Conservation (phyloP, 495 filamentous ascomycete genomes). For the Hypomontagnella monticulosa region DNA sequence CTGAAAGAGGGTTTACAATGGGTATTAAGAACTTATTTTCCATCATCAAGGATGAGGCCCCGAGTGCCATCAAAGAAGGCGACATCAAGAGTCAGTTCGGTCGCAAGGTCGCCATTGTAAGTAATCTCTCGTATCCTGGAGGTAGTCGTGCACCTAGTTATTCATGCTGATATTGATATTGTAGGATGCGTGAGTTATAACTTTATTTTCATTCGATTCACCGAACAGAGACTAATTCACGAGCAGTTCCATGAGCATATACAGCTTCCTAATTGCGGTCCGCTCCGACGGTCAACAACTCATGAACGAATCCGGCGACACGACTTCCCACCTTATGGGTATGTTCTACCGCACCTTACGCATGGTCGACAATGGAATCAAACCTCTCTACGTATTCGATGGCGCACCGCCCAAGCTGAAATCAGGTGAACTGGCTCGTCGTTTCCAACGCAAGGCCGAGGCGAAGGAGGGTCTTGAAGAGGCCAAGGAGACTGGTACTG, state of each 20-base stretch:
- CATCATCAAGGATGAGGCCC: constrained; percentile 90
- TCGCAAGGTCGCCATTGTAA: constrained; percentile 93
- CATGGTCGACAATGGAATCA: constrained; percentile 98
- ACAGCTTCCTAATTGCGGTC: constrained; percentile 97
- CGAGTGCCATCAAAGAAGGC: constrained; percentile 91
- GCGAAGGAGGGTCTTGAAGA: constrained; percentile 89
- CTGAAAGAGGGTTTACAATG: constrained; percentile 62
- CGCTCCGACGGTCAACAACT: constrained; percentile 96
- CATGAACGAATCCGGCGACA: constrained; percentile 91
- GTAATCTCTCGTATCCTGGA: constrained; percentile 46
- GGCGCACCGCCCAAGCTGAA: constrained; percentile 96
- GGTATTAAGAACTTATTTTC: constrained; percentile 91
- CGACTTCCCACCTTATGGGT: constrained; percentile 97
- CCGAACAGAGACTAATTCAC: constrained; percentile 38
- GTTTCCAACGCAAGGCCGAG: constrained; percentile 88
- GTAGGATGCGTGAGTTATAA: constrained; percentile 82
- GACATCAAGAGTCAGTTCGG: constrained; percentile 99
- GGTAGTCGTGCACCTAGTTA: background rate
- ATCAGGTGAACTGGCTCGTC: constrained; percentile 93
- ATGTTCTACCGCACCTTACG: constrained; percentile 99
- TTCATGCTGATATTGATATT: constrained; percentile 29
- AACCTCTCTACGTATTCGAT: constrained; percentile 97
- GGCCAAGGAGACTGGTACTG: constrained; percentile 96
- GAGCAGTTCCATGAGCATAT: constrained; percentile 94
- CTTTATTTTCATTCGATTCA: background rate